Evolutionary conservation across 257 asterid genomes (phyloP), one percentile per base, ranked within the genome.

Genomic region (Parsonsia alboflavescens): DNA sequence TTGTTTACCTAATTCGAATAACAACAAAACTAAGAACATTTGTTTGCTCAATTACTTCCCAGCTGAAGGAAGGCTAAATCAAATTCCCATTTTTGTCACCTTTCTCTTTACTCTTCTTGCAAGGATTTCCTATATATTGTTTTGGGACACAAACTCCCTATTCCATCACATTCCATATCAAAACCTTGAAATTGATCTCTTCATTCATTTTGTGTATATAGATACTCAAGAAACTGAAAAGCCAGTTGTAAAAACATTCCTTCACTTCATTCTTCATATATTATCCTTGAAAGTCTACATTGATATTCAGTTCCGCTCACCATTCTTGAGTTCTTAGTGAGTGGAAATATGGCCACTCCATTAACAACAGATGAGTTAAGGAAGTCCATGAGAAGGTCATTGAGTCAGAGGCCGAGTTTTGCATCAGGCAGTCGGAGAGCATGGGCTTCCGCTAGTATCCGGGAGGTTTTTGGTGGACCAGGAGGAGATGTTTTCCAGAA

Each of bases 371-470:
- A 88, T 26, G 94, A 88, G 74, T 77, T 90, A 73, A 79, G 85
- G 56, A 79, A 87, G 85, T 84, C 93, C 53, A 81, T 86, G 86
- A 88, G 93, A 45, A 70, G 63, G 19, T 70, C 74, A 2, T 7
- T 70, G 64, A 70, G 74, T 74, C 86, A 82, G 66, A 80, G 76
- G 76, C 81, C 79, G n/a, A 88, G 90, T 80, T 78, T 87, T 66
- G 77, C 84, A 6, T 90, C 96, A 5, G 79, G 85, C 11, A 90
- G 96, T 76, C 74, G 68, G 73, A 86, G 73, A 68, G 88, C 88
- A 8, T 90, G 94, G 94, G 89, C 89, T 61, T 88, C 94, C 3
- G 85, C 92, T 15, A 90, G 94, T 71, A 77, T 88, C 57, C 77
- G 91, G 45, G 94, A 90, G 81, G 91, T 86, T 1, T 73, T 90